Conservation (phyloP, 1,284 basidiomycete species). For the Ganoderma sinense region DNA sequence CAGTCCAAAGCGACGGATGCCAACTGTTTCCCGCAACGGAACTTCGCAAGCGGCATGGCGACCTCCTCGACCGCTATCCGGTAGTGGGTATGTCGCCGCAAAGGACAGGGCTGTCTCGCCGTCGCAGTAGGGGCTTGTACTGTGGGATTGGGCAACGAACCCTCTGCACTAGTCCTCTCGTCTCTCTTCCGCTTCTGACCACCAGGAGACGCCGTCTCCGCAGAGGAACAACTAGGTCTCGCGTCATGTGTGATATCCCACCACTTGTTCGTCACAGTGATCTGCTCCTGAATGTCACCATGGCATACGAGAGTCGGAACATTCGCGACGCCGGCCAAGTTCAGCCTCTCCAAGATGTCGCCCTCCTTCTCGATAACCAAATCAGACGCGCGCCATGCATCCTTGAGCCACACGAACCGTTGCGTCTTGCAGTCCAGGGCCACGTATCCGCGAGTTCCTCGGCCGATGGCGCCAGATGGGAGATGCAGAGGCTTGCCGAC, state of each 20-base stretch:
- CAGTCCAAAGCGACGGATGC: neutral
- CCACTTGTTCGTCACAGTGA: neutral
- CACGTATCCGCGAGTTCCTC: slow-evolving; percentile 19
- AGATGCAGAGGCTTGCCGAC: slow-evolving; percentile 6
- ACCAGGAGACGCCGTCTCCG: neutral
- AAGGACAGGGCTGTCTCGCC: neutral
- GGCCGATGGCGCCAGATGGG: neutral
- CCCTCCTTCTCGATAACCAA: slow-evolving; percentile 6
- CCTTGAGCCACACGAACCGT: slow-evolving; percentile 18
- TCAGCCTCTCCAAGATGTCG: neutral
- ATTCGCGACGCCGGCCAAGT: neutral
- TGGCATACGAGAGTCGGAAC: slow-evolving; percentile 14
- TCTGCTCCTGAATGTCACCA: neutral
- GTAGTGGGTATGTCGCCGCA: slow-evolving; percentile 10
- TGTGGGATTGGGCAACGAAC: neutral
- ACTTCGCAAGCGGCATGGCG: neutral
- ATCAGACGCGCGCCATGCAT: slow-evolving; percentile 15
- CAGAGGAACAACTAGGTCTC: neutral
- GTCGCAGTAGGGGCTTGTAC: neutral
- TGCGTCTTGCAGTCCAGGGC: neutral
- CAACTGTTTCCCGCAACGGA: neutral
- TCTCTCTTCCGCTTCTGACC: neutral
- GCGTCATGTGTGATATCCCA: neutral
- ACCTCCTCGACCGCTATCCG: slow-evolving; percentile 11
- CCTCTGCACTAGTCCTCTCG: neutral